phyloP scores from a whole-genome alignment of 225 moss, liverwort and hornwort species.

The Bryum argenteum region DNA sequence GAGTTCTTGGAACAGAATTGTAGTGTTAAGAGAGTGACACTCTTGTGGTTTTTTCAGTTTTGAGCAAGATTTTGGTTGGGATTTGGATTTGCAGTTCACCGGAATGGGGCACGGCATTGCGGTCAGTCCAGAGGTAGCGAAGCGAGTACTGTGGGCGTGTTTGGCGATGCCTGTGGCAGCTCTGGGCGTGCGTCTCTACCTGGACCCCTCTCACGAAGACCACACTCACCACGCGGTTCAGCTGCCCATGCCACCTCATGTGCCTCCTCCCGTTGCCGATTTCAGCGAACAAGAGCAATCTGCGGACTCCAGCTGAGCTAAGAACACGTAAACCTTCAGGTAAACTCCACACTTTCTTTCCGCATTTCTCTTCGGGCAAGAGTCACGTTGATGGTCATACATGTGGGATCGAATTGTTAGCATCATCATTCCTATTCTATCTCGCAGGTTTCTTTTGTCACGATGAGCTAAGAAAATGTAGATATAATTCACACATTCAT shows the following conservation, averaged over 20 bases:
- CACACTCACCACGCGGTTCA: conserved; percentile 41
- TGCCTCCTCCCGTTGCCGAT: conserved; percentile 53
- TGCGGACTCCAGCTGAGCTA: conserved; percentile 42
- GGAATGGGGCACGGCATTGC: conserved; percentile 58
- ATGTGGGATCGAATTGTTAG: neutral
- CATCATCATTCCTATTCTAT: neutral
- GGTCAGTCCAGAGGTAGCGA: conserved; percentile 48
- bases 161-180: conserved; percentile 48
- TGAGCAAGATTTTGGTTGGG: neutral
- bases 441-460: conserved; percentile 19
- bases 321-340: conserved; percentile 7
- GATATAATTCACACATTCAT: neutral
- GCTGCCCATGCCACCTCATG: conserved; percentile 59
- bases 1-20: too few species aligned
- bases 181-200: conserved; percentile 44
- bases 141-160: conserved; percentile 48
- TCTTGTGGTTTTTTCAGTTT: neutral
- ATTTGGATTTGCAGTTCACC: conserved; percentile 9
- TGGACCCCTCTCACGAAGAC: conserved; percentile 48
- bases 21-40: too few species aligned
- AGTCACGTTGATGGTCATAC: neutral
- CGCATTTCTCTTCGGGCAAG: neutral
- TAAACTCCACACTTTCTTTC: conserved; percentile 2
- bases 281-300: conserved; percentile 40
- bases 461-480: neutral